Evolutionary conservation across 148 eudicot genomes (phyloP).

Genomic region (Amaranthus hypochondriacus): DNA sequence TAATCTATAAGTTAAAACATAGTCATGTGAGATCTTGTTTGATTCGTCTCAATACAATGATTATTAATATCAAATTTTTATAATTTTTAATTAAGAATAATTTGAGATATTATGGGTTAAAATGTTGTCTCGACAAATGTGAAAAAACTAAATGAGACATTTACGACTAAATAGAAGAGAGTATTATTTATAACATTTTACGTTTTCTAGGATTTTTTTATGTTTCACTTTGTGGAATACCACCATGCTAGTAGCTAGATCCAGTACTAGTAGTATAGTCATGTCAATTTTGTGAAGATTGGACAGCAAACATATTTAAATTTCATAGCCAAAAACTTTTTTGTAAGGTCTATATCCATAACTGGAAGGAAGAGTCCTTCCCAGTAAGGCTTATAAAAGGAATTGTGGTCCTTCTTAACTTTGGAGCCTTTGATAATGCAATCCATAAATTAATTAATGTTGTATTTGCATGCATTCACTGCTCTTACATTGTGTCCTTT

Average conservation of each 20-base stretch:
- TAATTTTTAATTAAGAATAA: too few relatives aligned
- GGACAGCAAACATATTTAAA: constrained; percentile 4
- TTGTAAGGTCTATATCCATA: constrained; percentile 17
- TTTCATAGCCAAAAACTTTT: background rate
- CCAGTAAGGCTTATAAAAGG: background rate
- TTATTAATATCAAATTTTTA: too few relatives aligned
- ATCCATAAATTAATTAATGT: background rate
- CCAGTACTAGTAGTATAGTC: background rate
- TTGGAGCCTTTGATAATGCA: background rate
- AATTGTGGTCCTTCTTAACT: background rate
- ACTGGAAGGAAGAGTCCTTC: constrained; percentile 3
- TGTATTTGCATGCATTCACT: background rate
- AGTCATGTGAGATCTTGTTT: too few relatives aligned
- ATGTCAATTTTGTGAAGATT: background rate
- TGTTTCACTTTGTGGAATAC: too few relatives aligned
- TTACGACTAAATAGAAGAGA: too few relatives aligned
- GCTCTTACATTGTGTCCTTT: constrained; percentile 1
- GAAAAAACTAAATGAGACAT: too few relatives aligned
- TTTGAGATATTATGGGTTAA: too few relatives aligned
- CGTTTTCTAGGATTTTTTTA: too few relatives aligned
- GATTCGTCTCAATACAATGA: too few relatives aligned
- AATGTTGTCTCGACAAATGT: too few relatives aligned
- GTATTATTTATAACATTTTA: too few relatives aligned
- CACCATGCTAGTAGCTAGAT: background rate
- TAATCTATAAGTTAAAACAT: too few relatives aligned